A percentile compares a stretch with the other conserved stretches of the same genome.
Conservation (phyloP, 2,329 filamentous ascomycete genomes). For the Atkinsonella hypoxylon region DNA sequence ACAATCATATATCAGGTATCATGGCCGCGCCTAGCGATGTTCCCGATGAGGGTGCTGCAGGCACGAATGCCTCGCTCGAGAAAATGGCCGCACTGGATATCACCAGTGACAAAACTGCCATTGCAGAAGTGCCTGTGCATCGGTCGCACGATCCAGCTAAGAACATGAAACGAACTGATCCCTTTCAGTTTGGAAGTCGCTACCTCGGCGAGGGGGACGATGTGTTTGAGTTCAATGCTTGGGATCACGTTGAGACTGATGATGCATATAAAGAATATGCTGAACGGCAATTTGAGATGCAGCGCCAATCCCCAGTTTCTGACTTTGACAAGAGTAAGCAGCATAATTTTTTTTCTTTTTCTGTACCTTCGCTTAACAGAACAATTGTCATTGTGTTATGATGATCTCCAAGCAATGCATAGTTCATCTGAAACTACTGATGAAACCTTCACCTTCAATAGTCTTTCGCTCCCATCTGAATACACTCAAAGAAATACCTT, state of each 20-base stretch:
- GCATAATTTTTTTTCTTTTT: background rate
- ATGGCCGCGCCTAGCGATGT: slow-evolving; percentile 12
- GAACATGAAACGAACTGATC: slow-evolving; percentile 79
- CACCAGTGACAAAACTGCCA: background rate
- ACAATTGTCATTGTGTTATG: slow-evolving; percentile 28
- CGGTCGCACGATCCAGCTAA: slow-evolving; percentile 59
- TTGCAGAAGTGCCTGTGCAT: slow-evolving; percentile 36
- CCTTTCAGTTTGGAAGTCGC: slow-evolving; percentile 91
- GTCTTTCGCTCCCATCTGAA: slow-evolving; percentile 69
- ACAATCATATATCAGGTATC: background rate
- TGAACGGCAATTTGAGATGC: slow-evolving; percentile 70
- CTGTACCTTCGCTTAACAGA: background rate
- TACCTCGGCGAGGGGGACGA: slow-evolving; percentile 74
- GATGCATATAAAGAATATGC: slow-evolving; percentile 78
- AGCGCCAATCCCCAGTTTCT: slow-evolving; percentile 75
- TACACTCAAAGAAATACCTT: slow-evolving; percentile 7
- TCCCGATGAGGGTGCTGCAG: slow-evolving; percentile 10
- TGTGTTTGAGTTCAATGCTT: slow-evolving; percentile 95
- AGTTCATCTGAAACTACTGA: slow-evolving; percentile 62
- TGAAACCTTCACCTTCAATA: slow-evolving; percentile 37
- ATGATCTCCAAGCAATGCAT: slow-evolving; percentile 50
- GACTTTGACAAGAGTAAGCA: slow-evolving; percentile 79
- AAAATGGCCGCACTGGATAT: slow-evolving; percentile 16
- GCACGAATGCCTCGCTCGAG: slow-evolving; percentile 11
- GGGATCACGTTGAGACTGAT: slow-evolving; percentile 96